These are phyloP conservation scores for Sutorius australiensis DNA, from an alignment of 768 basidiomycete species.

Conservation along the genomic window DNA sequence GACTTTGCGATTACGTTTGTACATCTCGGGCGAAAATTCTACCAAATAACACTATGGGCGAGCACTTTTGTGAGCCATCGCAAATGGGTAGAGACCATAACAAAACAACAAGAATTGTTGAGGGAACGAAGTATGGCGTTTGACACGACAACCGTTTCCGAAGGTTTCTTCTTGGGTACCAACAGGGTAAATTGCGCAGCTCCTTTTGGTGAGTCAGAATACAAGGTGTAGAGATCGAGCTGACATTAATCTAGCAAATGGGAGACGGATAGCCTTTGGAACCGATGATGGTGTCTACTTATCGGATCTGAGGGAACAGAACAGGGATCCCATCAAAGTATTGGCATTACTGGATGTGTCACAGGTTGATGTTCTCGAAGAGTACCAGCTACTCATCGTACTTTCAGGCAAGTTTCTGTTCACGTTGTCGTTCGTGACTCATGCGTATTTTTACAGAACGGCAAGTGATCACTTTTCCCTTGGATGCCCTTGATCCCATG, in stretches of 20 bases:
- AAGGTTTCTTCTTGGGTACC: conserved; percentile 80
- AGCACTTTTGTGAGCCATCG: conserved; percentile 77
- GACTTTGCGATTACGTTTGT: conserved; percentile 92
- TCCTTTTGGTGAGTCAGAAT: conserved; percentile 65
- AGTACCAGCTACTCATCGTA: conserved; percentile 94
- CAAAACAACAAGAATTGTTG: conserved; percentile 83
- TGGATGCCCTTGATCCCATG: conserved; percentile 85
- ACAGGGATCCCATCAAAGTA: conserved; percentile 84
- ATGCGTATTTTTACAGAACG: conserved; percentile 56
- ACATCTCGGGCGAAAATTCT: conserved; percentile 89
- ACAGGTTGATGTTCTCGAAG: conserved; percentile 95
- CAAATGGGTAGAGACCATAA: conserved; percentile 93
- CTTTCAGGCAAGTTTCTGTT: conserved; percentile 69
- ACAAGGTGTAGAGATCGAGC: neutral
- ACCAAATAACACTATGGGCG: conserved; percentile 90
- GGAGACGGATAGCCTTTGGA: conserved; percentile 88
- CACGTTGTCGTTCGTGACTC: neutral
- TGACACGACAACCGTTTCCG: conserved; percentile 78
- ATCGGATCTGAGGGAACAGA: conserved; percentile 74
- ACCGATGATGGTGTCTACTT: conserved; percentile 97
- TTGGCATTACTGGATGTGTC: conserved; percentile 84
- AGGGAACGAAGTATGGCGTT: conserved; percentile 83
- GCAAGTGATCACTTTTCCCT: conserved; percentile 92
- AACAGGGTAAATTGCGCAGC: conserved; percentile 94
- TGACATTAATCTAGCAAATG: conserved; percentile 53